Percentiles rank a stretch among this genome's conserved stretches.
These are phyloP conservation scores for Cubamyces sp. DNA, from an alignment of 768 basidiomycete species.

Conservation along the genomic window DNA sequence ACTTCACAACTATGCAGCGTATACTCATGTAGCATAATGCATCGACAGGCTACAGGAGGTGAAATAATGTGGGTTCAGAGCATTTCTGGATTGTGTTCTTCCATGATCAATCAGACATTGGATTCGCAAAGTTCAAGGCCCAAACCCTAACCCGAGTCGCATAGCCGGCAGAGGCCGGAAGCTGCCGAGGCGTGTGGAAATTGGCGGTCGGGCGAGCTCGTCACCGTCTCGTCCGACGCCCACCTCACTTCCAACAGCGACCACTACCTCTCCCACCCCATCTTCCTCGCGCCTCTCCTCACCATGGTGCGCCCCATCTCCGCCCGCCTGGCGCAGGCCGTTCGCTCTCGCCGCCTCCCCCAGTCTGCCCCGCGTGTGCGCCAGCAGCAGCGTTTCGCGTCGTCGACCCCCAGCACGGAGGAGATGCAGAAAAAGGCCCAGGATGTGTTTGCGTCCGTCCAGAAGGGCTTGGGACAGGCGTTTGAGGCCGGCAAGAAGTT, in stretches of 20 bases:
- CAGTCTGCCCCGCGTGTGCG: slow-evolving; percentile 22
- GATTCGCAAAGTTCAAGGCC: background rate
- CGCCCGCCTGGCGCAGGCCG: slow-evolving; percentile 31
- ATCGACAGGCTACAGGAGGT: too few relatives aligned
- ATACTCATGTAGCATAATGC: too few relatives aligned
- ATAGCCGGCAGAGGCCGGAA: slow-evolving; percentile 12
- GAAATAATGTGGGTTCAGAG: too few relatives aligned
- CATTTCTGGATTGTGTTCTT: too few relatives aligned
- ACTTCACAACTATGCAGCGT: too few relatives aligned
- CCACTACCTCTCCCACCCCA: slow-evolving; percentile 17
- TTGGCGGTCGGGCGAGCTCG: slow-evolving; percentile 24
- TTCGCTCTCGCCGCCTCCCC: slow-evolving; percentile 28
- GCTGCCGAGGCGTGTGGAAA: slow-evolving; percentile 24
- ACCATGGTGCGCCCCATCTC: slow-evolving; percentile 33
- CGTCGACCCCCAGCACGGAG: slow-evolving; percentile 41
- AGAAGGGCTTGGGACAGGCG: slow-evolving; percentile 58
- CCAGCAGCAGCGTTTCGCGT: slow-evolving; percentile 33
- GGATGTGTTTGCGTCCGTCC: slow-evolving; percentile 61
- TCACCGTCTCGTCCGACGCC: slow-evolving; percentile 29
- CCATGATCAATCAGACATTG: too few relatives aligned
- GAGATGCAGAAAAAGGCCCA: slow-evolving; percentile 71
- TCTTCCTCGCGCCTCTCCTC: slow-evolving; percentile 11
- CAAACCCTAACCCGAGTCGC: background rate
- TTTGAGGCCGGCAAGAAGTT: slow-evolving; percentile 54
- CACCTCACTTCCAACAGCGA: slow-evolving; percentile 20